Percentiles rank a stretch among this genome's conserved stretches.
phyloP scores from a whole-genome alignment of 495 filamentous ascomycete species.

The Podospora pseudoanserina region DNA sequence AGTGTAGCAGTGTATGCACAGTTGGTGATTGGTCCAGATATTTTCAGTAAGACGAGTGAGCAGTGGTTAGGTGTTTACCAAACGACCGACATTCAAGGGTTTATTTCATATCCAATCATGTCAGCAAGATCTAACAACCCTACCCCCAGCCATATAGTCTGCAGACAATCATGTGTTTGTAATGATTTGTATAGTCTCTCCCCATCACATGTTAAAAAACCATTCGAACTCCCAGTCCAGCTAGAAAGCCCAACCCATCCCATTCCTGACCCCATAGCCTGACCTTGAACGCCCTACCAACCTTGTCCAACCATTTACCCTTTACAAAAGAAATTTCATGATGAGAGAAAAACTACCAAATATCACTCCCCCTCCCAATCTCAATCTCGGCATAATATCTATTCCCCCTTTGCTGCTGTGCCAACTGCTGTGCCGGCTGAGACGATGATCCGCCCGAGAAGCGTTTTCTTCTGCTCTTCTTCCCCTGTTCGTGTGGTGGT shows the following conservation, averaged over 20 bases:
- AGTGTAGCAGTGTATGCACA: too few species aligned
- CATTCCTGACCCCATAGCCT: background rate
- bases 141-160: too few species aligned
- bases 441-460: background rate
- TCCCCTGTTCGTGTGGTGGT: background rate
- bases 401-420: constrained; percentile 1
- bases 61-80: too few species aligned
- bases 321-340: background rate
- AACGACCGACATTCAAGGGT: too few species aligned
- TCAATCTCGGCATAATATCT: constrained; percentile 28
- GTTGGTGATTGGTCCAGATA: too few species aligned
- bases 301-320: background rate
- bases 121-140: too few species aligned
- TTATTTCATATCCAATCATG: too few species aligned
- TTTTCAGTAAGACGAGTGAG: too few species aligned
- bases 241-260: background rate
- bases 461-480: constrained; percentile 5
- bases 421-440: too few species aligned
- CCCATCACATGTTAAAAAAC: too few species aligned
- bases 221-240: background rate
- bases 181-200: too few species aligned
- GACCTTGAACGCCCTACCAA: background rate
- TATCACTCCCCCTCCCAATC: constrained; percentile 27
- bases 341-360: constrained; percentile 20
- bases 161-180: too few species aligned